Evolutionary conservation across 495 filamentous ascomycete species (phyloP).

Genomic region (Penicillium paradoxum): DNA sequence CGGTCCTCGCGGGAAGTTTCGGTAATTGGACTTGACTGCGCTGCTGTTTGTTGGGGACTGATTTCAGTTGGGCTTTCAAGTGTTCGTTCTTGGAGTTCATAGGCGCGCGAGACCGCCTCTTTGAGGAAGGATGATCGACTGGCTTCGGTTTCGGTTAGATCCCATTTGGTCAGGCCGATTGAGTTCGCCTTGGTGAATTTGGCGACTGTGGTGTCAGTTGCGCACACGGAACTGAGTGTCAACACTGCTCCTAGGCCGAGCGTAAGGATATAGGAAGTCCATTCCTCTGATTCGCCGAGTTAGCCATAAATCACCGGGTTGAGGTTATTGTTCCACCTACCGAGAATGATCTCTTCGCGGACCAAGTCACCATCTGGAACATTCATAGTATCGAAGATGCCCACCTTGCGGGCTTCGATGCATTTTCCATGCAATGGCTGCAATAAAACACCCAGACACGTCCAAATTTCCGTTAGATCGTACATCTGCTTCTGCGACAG

Average conservation of each 20-base stretch:
- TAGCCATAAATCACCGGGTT: constrained; percentile 19
- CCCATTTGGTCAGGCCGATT: constrained; percentile 56
- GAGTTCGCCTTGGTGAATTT: constrained; percentile 50
- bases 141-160: constrained; percentile 35
- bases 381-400: constrained; percentile 50
- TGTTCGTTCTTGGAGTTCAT: constrained; percentile 45
- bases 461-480: constrained; percentile 66
- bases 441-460: constrained; percentile 53
- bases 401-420: constrained; percentile 49
- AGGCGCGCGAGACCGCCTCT: constrained; percentile 56
- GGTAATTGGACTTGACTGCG: background rate
- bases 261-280: constrained; percentile 57
- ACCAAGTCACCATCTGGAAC: constrained; percentile 44
- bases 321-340: constrained; percentile 28
- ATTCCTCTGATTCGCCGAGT: constrained; percentile 50
- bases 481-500: constrained; percentile 54
- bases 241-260: constrained; percentile 55
- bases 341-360: constrained; percentile 51
- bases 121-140: constrained; percentile 59
- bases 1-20: constrained; percentile 21
- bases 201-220: constrained; percentile 38
- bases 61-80: background rate
- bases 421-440: constrained; percentile 54
- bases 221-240: constrained; percentile 44
- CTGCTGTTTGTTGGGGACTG: constrained; percentile 4